Conservation (phyloP, 2,329 filamentous ascomycete genomes). For the Cercospora sojina region DNA sequence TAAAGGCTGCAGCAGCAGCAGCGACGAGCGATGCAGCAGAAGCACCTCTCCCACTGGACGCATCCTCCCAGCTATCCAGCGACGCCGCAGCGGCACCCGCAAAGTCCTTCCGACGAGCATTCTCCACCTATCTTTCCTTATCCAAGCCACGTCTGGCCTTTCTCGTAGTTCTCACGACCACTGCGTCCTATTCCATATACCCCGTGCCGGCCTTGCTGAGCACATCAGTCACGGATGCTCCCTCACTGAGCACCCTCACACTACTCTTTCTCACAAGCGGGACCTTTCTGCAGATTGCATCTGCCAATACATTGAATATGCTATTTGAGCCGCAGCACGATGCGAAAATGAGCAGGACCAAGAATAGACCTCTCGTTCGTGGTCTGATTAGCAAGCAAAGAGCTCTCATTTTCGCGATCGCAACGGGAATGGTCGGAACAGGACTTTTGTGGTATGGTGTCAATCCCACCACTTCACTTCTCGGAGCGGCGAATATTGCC, state of each 20-base stretch:
- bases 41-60: slow-evolving; percentile 54
- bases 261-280: slow-evolving; percentile 84
- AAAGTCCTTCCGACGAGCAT: slow-evolving; percentile 60
- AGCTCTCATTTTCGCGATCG: slow-evolving; percentile 76
- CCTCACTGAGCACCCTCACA: slow-evolving; percentile 85
- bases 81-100: slow-evolving; percentile 58
- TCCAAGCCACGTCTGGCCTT: slow-evolving; percentile 94
- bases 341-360: slow-evolving; percentile 88
- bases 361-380: slow-evolving; percentile 84
- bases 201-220: slow-evolving; percentile 84
- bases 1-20: slow-evolving; percentile 34
- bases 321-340: slow-evolving; percentile 89
- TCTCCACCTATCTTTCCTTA: slow-evolving; percentile 82
- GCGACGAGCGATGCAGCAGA: slow-evolving; percentile 19
- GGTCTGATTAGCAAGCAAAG: slow-evolving; percentile 69
- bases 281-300: slow-evolving; percentile 83
- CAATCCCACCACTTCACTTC: slow-evolving; percentile 85
- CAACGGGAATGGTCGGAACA: slow-evolving; percentile 67
- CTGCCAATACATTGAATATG: slow-evolving; percentile 96
- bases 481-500: slow-evolving; percentile 80
- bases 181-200: slow-evolving; percentile 88
- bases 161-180: slow-evolving; percentile 86
- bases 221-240: slow-evolving; percentile 63
- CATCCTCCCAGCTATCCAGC: slow-evolving; percentile 59
- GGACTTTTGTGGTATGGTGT: slow-evolving; percentile 81